These are phyloP conservation scores for Apiospora pterosperma DNA, from an alignment of 2,329 filamentous ascomycete species.

Conservation along the genomic window DNA sequence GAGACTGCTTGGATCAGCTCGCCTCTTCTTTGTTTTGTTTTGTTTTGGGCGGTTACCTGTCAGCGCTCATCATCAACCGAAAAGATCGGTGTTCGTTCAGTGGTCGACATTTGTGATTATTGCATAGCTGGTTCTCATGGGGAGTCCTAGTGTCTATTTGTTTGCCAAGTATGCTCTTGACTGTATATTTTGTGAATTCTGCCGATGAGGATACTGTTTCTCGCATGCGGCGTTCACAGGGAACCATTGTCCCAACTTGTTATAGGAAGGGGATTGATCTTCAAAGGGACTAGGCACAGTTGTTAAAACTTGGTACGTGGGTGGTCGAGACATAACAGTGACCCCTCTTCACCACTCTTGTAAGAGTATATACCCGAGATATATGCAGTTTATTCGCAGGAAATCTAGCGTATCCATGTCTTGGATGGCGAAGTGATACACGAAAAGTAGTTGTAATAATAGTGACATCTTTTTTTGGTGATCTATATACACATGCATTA, in stretches of 20 bases:
- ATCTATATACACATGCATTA: not conserved
- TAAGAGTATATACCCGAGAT: slow-evolving; percentile 1
- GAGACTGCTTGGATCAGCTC: not conserved
- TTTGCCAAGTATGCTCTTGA: not conserved
- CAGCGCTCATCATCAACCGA: not conserved
- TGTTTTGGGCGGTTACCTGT: not conserved
- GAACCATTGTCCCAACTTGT: not conserved
- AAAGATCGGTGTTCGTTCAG: not conserved
- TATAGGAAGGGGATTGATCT: not conserved
- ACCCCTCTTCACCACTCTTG: not conserved
- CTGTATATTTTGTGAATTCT: not conserved
- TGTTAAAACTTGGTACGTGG: not conserved
- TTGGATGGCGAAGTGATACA: not conserved
- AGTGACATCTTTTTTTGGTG: not conserved
- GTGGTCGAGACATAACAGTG: not conserved
- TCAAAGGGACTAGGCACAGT: not conserved
- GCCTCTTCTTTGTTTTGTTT: not conserved
- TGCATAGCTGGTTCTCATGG: not conserved
- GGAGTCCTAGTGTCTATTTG: not conserved
- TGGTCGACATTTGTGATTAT: not conserved
- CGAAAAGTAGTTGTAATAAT: not conserved
- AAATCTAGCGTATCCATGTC: not conserved
- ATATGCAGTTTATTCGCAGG: not conserved
- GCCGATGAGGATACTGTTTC: not conserved
- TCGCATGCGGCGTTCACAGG: not conserved